Evolutionary conservation across 305 asterid genomes (phyloP).

Genomic region (Nicotiana rustica): DNA sequence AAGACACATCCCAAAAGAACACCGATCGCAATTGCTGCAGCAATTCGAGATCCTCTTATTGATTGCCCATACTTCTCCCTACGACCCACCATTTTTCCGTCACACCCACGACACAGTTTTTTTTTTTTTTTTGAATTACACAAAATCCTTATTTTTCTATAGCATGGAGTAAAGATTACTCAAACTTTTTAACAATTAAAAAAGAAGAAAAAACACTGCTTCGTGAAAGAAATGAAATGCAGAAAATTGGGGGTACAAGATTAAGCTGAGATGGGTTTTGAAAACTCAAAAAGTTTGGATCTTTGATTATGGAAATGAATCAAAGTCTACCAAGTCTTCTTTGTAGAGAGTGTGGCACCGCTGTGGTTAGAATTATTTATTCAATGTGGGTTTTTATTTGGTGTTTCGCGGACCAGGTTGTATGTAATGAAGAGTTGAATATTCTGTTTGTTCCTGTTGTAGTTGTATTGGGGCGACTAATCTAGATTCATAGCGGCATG

Average conservation of each 20-base stretch:
- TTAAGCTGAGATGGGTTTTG: conserved; percentile 4
- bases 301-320: conserved; percentile 2
- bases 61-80: conserved; percentile 65
- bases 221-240: background rate
- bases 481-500: too few species aligned
- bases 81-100: conserved; percentile 67
- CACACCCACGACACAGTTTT: background rate
- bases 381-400: background rate
- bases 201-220: background rate
- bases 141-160: background rate
- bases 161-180: conserved; percentile 27
- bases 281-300: background rate
- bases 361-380: conserved; percentile 1
- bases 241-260: background rate
- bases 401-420: background rate
- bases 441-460: too few species aligned
- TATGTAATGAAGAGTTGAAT: too few species aligned
- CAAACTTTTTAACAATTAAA: background rate
- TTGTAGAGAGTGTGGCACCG: background rate
- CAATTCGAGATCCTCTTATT: conserved; percentile 74
- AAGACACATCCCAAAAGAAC: conserved; percentile 72
- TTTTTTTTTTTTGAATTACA: background rate
- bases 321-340: background rate
- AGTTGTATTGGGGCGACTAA: too few species aligned
- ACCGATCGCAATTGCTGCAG: conserved; percentile 77